These are phyloP conservation scores for Elaeis guineensis DNA, from an alignment of 176 grass and related monocot genomes.

Conservation along the genomic window DNA sequence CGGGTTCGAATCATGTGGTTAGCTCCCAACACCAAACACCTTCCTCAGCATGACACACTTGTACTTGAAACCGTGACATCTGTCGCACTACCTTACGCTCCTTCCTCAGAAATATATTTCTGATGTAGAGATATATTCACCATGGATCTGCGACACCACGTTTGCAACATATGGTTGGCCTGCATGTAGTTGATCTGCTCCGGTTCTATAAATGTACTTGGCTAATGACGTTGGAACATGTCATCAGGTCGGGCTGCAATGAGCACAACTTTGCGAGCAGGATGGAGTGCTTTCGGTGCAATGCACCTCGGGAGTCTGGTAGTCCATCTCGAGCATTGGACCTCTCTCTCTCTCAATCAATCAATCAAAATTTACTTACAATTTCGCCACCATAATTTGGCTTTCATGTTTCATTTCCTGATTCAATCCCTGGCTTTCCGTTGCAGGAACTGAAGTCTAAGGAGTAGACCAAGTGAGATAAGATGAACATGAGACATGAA, in stretches of 20 bases:
- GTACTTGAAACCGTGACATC: no score
- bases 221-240: not conserved
- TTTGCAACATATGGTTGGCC: no score
- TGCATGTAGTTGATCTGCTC: not conserved
- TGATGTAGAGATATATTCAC: no score
- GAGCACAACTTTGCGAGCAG: slow-evolving; percentile 98
- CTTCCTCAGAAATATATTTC: no score
- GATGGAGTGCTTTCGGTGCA: slow-evolving; percentile 94
- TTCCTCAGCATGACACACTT: no score
- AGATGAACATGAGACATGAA: not conserved
- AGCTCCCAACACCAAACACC: no score
- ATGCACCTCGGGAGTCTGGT: slow-evolving; percentile 80
- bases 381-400: slow-evolving; percentile 23
- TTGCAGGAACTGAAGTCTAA: slow-evolving; percentile 68
- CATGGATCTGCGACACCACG: no score
- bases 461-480: slow-evolving; percentile 17
- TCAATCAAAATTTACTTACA: slow-evolving; percentile 31
- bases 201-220: no score
- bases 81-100: no score
- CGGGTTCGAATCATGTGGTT: no score
- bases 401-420: not conserved
- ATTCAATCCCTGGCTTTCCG: slow-evolving; percentile 6
- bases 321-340: slow-evolving; percentile 5
- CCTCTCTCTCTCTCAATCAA: not conserved
- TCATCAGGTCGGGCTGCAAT: slow-evolving; percentile 79